Conservation (phyloP, 148 eudicot species). For the Pouteria glomerata region DNA sequence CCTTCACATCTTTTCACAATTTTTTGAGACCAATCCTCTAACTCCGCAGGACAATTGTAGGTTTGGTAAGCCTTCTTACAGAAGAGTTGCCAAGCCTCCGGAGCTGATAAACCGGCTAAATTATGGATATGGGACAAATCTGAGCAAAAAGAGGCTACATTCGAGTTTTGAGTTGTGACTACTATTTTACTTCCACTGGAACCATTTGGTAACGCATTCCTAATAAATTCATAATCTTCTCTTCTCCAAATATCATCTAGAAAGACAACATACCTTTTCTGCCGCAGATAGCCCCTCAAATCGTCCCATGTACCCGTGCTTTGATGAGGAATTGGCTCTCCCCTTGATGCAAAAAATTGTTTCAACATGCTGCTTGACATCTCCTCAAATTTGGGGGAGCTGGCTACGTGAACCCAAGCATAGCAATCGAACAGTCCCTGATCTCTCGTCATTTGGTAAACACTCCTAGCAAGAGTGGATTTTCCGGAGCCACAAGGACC, state of each 20-base stretch:
- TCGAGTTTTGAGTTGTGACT: constrained; percentile 12
- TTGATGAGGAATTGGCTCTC: neutral
- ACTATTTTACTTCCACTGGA: constrained; percentile 10
- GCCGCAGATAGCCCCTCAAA: neutral
- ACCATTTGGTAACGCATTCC: constrained; percentile 8
- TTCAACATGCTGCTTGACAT: neutral
- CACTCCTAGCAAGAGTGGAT: constrained; percentile 14
- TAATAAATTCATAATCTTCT: constrained; percentile 12
- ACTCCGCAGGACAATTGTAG: constrained; percentile 12
- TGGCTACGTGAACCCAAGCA: constrained; percentile 24
- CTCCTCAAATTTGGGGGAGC: neutral
- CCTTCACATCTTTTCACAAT: constrained; percentile 38
- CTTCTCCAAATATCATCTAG: constrained; percentile 22
- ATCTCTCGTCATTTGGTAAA: neutral
- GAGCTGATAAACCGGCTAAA: neutral
- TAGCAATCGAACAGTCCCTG: constrained; percentile 13
- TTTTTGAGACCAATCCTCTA: constrained; percentile 6
- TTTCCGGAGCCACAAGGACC: constrained; percentile 29
- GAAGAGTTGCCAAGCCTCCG: constrained; percentile 1
- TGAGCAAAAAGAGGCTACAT: constrained; percentile 10
- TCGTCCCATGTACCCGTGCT: neutral
- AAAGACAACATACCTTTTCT: constrained; percentile 24
- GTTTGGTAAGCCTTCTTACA: constrained; percentile 17
- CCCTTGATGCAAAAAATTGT: neutral
- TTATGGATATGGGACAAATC: neutral